Conservation (phyloP, 2,329 filamentous ascomycete genomes). For the Xylaria sp. region DNA sequence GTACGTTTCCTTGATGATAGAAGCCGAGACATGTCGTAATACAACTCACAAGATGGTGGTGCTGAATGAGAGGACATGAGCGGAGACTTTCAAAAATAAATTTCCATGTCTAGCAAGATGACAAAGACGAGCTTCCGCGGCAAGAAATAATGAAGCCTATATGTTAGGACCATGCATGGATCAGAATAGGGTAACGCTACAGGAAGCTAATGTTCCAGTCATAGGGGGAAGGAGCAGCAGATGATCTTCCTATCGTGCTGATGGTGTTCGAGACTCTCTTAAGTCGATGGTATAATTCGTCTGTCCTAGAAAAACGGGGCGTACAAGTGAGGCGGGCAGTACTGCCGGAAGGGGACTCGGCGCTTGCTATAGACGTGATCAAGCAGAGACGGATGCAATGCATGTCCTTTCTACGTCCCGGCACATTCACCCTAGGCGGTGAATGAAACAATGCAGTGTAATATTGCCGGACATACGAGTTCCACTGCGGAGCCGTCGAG, state of each 20-base stretch:
- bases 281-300: constrained; percentile 34
- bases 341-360: constrained; percentile 44
- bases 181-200: constrained; percentile 31
- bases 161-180: constrained; percentile 31
- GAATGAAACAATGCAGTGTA: constrained; percentile 32
- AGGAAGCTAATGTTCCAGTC: constrained; percentile 29
- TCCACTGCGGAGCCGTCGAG: constrained; percentile 32
- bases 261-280: constrained; percentile 28
- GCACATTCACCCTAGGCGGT: constrained; percentile 31
- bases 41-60: constrained; percentile 12
- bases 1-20: constrained; percentile 5
- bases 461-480: constrained; percentile 28
- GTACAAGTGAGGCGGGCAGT: constrained; percentile 49
- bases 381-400: constrained; percentile 41
- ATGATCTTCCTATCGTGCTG: constrained; percentile 26
- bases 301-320: constrained; percentile 44
- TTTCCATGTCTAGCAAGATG: constrained; percentile 5
- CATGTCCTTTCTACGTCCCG: constrained; percentile 31
- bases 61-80: constrained; percentile 5
- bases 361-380: constrained; percentile 40
- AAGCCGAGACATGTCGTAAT: constrained; percentile 14
- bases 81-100: constrained; percentile 18
- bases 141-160: constrained; percentile 18
- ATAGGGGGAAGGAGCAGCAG: constrained; percentile 21
- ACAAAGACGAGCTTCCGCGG: constrained; percentile 18